A percentile compares a stretch with the other conserved stretches of the same genome.
phyloP scores from a whole-genome alignment of 1,284 basidiomycete genomes.

The Serendipita sp. region DNA sequence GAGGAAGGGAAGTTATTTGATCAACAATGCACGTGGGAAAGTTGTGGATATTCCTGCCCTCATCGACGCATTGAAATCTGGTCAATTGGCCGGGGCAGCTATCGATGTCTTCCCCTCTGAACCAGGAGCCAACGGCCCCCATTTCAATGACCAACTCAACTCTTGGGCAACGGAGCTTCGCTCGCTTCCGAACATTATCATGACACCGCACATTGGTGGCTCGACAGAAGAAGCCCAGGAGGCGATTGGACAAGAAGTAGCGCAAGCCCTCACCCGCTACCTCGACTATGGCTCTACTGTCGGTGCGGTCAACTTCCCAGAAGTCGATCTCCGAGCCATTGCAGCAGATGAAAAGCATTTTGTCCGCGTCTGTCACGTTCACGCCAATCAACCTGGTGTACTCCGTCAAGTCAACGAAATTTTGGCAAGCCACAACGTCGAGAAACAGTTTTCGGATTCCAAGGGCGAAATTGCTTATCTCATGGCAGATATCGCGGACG shows the following conservation, averaged over 20 bases:
- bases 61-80: slow-evolving; percentile 65
- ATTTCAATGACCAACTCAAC: slow-evolving; percentile 78
- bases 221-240: slow-evolving; percentile 98
- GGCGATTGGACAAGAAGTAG: slow-evolving; percentile 95
- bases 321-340: slow-evolving; percentile 91
- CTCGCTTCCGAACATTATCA: slow-evolving; percentile 72
- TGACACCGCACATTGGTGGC: slow-evolving; percentile 97
- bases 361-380: slow-evolving; percentile 90
- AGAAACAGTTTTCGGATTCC: slow-evolving; percentile 96
- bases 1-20: slow-evolving; percentile 91
- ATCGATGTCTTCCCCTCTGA: slow-evolving; percentile 93
- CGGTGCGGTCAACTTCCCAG: slow-evolving; percentile 97
- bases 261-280: slow-evolving; percentile 74
- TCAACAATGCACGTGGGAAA: slow-evolving; percentile 94
- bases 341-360: slow-evolving; percentile 68
- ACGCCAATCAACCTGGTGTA: slow-evolving; percentile 96
- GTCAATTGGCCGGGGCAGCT: slow-evolving; percentile 85
- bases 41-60: slow-evolving; percentile 93
- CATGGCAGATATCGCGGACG: slow-evolving; percentile 90
- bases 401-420: slow-evolving; percentile 90
- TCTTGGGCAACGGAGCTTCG: slow-evolving; percentile 65
- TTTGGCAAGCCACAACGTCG: slow-evolving; percentile 90
- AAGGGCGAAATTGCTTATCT: slow-evolving; percentile 91
- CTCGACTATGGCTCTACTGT: slow-evolving; percentile 84
- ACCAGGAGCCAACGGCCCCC: slow-evolving; percentile 78